Evolutionary conservation across 441 rosid genomes (phyloP), one percentile per base, ranked within the genome.

Genomic region (Eutrema salsugineum): DNA sequence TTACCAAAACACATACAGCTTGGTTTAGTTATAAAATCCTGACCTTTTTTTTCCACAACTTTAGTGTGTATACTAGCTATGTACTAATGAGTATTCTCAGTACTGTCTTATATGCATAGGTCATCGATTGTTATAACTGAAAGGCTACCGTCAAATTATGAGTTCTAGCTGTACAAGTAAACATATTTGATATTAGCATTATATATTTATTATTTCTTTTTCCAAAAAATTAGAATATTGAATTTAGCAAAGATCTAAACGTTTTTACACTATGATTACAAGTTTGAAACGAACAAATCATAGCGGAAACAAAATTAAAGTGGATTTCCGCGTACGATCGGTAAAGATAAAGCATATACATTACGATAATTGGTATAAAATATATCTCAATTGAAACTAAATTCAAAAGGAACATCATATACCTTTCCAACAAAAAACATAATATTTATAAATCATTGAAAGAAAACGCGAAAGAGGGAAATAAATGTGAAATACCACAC

Each of bases 221-320:
- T 46, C 17, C 46, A 33, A 7, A 54, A 19, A 20, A 3, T 56
- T 60, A 14, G 57, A 59, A 54, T 51, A 68, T 75, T 46, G 76
- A 67, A 49, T 15, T 15, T 15, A 40, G 35, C 36, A 40, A 64
- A 64, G 16, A 63, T 40, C 16, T 55, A 39, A 57, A 63, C 76
- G 71, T 20, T 63, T 73, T 69, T 51, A 65, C 58, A 71, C 39
- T 43, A 51, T 57, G 50, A 30, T 71, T 49, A 6, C 47, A 71
- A 24, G 79, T 62, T 68, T 55, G 75, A 68, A 62, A 75, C 44
- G 75, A 76, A 69, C 71, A 64, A 55, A 54, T 50, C 33, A 38
- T 63, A n/a, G 16, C 16, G 27, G 30, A 44, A 38, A 28, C 59
- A 33, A 19, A 40, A 46, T n/a, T n/a, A 69, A 76, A 76, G 75